Evolutionary conservation across 306 rosid genomes (phyloP).

Genomic region (Trifolium pratense): DNA sequence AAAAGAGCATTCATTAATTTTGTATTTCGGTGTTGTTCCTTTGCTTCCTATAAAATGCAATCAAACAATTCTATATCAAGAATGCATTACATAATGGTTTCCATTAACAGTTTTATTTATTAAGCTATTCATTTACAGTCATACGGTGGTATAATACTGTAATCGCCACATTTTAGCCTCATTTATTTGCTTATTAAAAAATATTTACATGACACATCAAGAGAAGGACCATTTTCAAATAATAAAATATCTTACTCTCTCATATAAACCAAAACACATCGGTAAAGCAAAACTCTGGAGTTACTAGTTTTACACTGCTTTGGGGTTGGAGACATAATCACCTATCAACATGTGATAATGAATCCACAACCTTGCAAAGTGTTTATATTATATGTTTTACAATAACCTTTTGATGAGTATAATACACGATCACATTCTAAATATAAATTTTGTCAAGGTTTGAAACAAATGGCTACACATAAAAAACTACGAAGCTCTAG

Average conservation of each 20-base stretch:
- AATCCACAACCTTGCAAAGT: conserved; percentile 18
- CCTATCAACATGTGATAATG: conserved; percentile 32
- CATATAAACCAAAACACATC: background rate
- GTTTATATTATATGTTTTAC: background rate
- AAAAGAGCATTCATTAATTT: conserved; percentile 90
- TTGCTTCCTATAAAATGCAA: conserved; percentile 70
- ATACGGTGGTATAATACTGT: background rate
- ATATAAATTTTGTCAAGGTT: conserved; percentile 1
- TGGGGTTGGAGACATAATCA: conserved; percentile 29
- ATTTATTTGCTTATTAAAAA: conserved; percentile 12
- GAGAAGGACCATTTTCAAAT: conserved; percentile 22
- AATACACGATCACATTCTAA: conserved; percentile 11
- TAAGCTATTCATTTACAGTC: background rate
- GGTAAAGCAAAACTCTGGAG: conserved; percentile 1
- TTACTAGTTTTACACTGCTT: background rate
- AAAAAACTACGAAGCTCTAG: conserved; percentile 29
- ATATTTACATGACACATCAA: conserved; percentile 7
- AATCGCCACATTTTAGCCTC: conserved; percentile 8
- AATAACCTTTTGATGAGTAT: conserved; percentile 6
- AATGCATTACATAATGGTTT: conserved; percentile 18
- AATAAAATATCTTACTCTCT: background rate
- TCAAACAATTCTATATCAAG: conserved; percentile 42
- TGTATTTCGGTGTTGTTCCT: conserved; percentile 93
- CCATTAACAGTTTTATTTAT: conserved; percentile 1
- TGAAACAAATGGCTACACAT: conserved; percentile 8